A percentile compares a stretch with the other conserved stretches of the same genome.
phyloP scores from a whole-genome alignment of 495 filamentous ascomycete species.

The Aspergillus steynii region DNA sequence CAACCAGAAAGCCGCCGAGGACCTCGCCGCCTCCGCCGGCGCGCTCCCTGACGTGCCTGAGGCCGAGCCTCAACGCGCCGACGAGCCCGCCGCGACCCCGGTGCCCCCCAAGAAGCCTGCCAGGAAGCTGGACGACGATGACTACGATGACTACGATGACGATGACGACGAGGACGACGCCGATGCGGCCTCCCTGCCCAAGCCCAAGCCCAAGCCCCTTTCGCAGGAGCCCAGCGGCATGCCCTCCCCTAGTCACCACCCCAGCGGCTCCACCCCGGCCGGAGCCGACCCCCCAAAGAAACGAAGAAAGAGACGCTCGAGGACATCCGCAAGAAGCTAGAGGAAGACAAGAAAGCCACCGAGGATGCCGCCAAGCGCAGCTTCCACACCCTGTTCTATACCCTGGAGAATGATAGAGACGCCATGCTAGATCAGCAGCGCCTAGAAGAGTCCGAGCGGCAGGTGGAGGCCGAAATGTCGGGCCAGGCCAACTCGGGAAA shows the following conservation, averaged over 20 bases:
- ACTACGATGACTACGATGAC: slow-evolving; percentile 77
- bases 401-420: slow-evolving; percentile 88
- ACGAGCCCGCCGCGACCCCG: slow-evolving; percentile 36
- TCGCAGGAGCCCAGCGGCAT: slow-evolving; percentile 36
- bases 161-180: slow-evolving; percentile 84
- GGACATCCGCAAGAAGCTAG: slow-evolving; percentile 87
- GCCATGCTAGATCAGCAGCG: slow-evolving; percentile 98
- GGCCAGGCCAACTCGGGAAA: slow-evolving; percentile 58
- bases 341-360: slow-evolving; percentile 90
- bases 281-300: slow-evolving; percentile 40
- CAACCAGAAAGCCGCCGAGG: slow-evolving; percentile 39
- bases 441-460: slow-evolving; percentile 92
- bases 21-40: slow-evolving; percentile 27
- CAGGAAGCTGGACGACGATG: slow-evolving; percentile 77
- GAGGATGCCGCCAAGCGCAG: slow-evolving; percentile 86
- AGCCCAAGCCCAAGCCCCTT: slow-evolving; percentile 55
- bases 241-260: slow-evolving; percentile 31
- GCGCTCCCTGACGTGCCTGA: slow-evolving; percentile 33
- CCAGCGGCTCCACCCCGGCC: slow-evolving; percentile 29
- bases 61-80: slow-evolving; percentile 36
- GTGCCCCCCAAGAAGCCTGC: slow-evolving; percentile 59
- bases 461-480: slow-evolving; percentile 89
- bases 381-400: slow-evolving; percentile 91
- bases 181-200: slow-evolving; percentile 52
- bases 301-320: slow-evolving; percentile 67